A percentile compares a stretch with the other conserved stretches of the same genome.
phyloP scores from a whole-genome alignment of 2,329 filamentous ascomycete species.

The Leptodontidium sp. region DNA sequence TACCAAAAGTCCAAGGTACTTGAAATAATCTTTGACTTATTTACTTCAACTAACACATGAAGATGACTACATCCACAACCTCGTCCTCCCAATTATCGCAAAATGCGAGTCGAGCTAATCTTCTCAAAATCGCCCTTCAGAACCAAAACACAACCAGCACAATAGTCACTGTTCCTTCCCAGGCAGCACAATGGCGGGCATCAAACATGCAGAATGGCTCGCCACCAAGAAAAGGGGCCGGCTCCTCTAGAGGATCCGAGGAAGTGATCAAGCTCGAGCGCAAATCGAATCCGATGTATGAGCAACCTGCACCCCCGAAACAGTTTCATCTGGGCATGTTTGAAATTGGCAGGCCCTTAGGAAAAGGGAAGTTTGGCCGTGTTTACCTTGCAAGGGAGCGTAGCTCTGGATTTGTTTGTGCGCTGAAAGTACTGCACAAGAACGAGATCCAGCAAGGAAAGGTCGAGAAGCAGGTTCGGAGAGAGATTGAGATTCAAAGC shows the following conservation, averaged over 20 bases:
- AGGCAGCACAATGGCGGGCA: constrained; percentile 63
- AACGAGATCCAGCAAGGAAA: constrained; percentile 70
- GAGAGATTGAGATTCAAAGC: constrained; percentile 79
- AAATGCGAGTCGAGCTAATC: constrained; percentile 74
- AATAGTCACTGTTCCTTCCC: constrained; percentile 72
- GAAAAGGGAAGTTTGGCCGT: constrained; percentile 78
- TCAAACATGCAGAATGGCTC: constrained; percentile 57
- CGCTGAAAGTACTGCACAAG: constrained; percentile 78
- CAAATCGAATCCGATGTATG: constrained; percentile 60
- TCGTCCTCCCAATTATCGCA: constrained; percentile 52
- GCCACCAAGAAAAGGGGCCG: constrained; percentile 58
- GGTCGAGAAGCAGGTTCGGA: constrained; percentile 76
- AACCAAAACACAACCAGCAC: constrained; percentile 75
- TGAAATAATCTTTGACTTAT: not conserved
- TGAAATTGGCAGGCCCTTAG: constrained; percentile 76
- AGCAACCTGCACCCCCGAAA: constrained; percentile 65
- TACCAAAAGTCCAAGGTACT: constrained; percentile 82
- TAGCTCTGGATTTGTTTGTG: constrained; percentile 73
- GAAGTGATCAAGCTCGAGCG: constrained; percentile 61
- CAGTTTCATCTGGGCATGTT: constrained; percentile 80
- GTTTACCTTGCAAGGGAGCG: constrained; percentile 77
- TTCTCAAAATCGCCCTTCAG: constrained; percentile 87
- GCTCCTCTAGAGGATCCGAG: constrained; percentile 53
- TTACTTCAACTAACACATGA: constrained; percentile 48
- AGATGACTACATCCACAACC: constrained; percentile 43